Conservation (phyloP, 805 yeast species). For the Myxozyma kluyveri region DNA sequence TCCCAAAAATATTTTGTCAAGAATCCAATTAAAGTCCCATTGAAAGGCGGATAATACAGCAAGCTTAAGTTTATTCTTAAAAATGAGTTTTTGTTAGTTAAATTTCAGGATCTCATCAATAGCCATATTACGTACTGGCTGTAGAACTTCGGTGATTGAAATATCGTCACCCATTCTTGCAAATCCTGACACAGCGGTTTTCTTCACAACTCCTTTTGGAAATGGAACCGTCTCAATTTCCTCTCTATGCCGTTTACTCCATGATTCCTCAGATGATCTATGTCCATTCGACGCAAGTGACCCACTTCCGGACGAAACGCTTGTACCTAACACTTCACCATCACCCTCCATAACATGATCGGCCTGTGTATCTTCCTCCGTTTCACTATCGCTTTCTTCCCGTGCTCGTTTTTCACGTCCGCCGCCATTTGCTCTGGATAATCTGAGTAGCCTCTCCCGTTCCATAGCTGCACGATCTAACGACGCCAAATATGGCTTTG, state of each 20-base stretch:
- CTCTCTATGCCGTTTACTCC: conserved; percentile 13
- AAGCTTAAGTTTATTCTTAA: conserved; percentile 5
- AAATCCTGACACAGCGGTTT: conserved; percentile 24
- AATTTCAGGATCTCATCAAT: background rate
- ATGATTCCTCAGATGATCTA: no score
- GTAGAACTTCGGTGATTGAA: conserved; percentile 27
- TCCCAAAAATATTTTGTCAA: conserved; percentile 17
- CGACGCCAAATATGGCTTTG: conserved; percentile 9
- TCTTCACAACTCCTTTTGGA: conserved; percentile 24
- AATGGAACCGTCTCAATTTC: conserved; percentile 7
- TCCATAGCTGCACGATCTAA: conserved; percentile 28
- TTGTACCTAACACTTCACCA: background rate
- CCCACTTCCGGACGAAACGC: background rate
- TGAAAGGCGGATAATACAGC: conserved; percentile 29
- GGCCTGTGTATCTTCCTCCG: background rate
- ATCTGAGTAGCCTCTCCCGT: conserved; percentile 21
- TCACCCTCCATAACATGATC: background rate
- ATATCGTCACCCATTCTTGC: conserved; percentile 12
- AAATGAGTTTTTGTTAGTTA: background rate
- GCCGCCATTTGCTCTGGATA: conserved; percentile 19
- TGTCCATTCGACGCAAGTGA: background rate
- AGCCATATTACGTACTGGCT: conserved; percentile 24
- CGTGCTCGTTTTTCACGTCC: conserved; percentile 24
- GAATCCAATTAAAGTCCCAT: conserved; percentile 28
- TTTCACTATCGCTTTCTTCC: conserved; percentile 1